phyloP scores from a whole-genome alignment of 176 grass and related monocot genomes.

The Pontederia crassipes region DNA sequence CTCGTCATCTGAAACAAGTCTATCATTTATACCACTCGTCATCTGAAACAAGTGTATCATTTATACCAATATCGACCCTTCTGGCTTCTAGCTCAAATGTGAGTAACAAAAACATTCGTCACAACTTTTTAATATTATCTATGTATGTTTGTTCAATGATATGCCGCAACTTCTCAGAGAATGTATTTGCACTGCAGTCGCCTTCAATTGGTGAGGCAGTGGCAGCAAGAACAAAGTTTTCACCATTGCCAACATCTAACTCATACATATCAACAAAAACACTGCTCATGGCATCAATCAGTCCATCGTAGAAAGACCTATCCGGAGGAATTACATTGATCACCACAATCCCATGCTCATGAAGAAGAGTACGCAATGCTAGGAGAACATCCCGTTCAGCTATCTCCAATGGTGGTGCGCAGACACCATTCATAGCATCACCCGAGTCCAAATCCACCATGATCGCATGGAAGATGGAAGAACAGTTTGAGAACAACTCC shows the following conservation, averaged over 20 bases:
- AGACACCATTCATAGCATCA: constrained; percentile 50
- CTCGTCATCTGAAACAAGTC: too few relatives aligned
- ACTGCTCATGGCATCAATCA: constrained; percentile 34
- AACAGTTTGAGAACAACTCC: background rate
- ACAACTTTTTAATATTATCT: too few relatives aligned
- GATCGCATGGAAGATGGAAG: constrained; percentile 37
- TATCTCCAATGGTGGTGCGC: constrained; percentile 63
- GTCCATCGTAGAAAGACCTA: constrained; percentile 44
- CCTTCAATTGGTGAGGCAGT: constrained; percentile 20
- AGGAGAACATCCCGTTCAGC: constrained; percentile 32
- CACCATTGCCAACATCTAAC: constrained; percentile 61
- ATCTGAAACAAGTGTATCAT: too few relatives aligned
- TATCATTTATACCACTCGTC: too few relatives aligned
- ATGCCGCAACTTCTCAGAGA: too few relatives aligned
- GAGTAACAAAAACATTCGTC: too few relatives aligned
- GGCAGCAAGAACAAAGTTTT: constrained; percentile 56
- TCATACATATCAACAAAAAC: constrained; percentile 60
- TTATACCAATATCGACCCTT: too few relatives aligned
- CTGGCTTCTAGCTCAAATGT: too few relatives aligned
- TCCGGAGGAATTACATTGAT: constrained; percentile 67
- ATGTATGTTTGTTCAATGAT: too few relatives aligned
- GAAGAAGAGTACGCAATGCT: constrained; percentile 30
- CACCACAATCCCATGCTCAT: constrained; percentile 41
- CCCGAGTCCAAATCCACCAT: constrained; percentile 75
- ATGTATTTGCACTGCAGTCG: too few relatives aligned